Conservation (phyloP, 306 rosid genomes). For the Vicia faba region DNA sequence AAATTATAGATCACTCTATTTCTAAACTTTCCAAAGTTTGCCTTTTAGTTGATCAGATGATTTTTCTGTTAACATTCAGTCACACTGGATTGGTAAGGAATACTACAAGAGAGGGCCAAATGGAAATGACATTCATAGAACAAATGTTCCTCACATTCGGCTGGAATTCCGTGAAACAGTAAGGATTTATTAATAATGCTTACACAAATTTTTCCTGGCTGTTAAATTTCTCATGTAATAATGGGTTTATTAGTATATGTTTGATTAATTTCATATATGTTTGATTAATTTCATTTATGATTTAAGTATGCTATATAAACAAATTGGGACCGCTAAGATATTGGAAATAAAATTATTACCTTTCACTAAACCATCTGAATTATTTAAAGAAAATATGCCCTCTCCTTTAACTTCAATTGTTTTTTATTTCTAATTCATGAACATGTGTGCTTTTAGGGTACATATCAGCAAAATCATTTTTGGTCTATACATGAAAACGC, state of each 20-base stretch:
- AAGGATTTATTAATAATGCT: slow-evolving; percentile 30
- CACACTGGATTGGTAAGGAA: slow-evolving; percentile 94
- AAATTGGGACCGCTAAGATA: background rate
- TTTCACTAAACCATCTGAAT: background rate
- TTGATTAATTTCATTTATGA: background rate
- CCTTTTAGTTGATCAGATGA: background rate
- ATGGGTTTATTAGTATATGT: background rate
- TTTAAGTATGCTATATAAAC: slow-evolving; percentile 15
- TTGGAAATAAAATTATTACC: background rate
- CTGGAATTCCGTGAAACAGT: slow-evolving; percentile 92
- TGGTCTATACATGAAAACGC: background rate
- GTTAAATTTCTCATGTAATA: background rate
- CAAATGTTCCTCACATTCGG: slow-evolving; percentile 97
- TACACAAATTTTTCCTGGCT: background rate
- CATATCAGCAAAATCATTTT: background rate
- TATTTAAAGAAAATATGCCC: background rate
- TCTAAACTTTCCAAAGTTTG: background rate
- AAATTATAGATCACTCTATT: background rate
- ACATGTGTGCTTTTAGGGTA: background rate
- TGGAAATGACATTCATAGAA: slow-evolving; percentile 91
- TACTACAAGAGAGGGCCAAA: slow-evolving; percentile 89
- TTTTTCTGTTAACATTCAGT: slow-evolving; percentile 43
- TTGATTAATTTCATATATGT: background rate
- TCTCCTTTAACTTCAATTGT: slow-evolving; percentile 1
- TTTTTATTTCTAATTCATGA: background rate